Base-by-base conservation (phyloP, 495 filamentous ascomycete genomes). In the Aspergillus carlsbadensis region DNA sequence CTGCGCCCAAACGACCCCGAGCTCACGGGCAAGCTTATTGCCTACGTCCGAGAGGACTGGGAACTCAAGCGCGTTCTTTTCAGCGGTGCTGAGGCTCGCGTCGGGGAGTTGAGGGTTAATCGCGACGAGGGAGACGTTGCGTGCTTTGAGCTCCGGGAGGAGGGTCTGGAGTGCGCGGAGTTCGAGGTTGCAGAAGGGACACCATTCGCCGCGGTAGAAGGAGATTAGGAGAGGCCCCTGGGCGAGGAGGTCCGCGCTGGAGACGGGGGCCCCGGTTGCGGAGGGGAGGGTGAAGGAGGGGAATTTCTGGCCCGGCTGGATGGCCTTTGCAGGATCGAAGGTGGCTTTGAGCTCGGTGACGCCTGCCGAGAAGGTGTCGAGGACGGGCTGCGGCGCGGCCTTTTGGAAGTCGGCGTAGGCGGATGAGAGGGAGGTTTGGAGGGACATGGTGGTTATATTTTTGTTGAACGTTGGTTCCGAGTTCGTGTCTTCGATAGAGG, bases 161-260 rank as follows among this genome's bases (percentile, higher is more conserved):
- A 63, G 57, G 36, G 53, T 59, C 39, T 77, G 70, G 2, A 75
- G 52, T 10, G 59, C 34, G 7, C 46, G 48, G 1, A 77, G 46
- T 1, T 56, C 64, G 29, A 76, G 44, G 59, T 75, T 73, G 58
- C 74, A 77, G 65, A 67, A 76, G 1, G 73, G 73, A 54, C 74
- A 77, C 74, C 73, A 77, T 47, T 66, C 64, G 2, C 73, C 74
- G 29, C 74, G 70, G 62, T 76, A 77, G 63, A 76, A 75, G 21
- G 70, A 66, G 47, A 77, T 65, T 34, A 77, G 63, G n/a, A 77
- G 52, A 6, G 73, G 64, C 3, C 69, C 69, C 3, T 70, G 59
- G 5, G 26, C 26, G 14, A 76, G 70, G 10, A 77, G 67, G 22
- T 46, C 34, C n/a, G 54, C 48, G 51, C 59, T 65, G 22, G 56